A percentile compares a stretch with the other conserved stretches of the same genome.
These are phyloP conservation scores for Volvox africanus DNA, from an alignment of 139 green algal species.

Conservation along the genomic window DNA sequence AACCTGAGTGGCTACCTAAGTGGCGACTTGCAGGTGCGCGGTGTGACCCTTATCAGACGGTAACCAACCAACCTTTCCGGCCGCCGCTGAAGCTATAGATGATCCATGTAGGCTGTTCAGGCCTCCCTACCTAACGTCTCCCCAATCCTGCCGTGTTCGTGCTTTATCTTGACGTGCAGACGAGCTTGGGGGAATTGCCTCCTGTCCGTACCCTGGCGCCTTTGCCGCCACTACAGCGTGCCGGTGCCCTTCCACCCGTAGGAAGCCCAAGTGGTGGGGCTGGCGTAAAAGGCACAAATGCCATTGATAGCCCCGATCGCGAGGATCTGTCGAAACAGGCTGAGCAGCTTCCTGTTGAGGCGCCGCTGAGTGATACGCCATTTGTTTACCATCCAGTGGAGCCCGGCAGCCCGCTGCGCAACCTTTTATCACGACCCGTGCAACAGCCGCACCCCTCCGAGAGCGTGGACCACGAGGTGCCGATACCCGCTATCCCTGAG, in stretches of 20 bases:
- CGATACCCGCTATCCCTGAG: neutral
- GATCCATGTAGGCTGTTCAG: no score
- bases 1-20: conserved; percentile 35
- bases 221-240: neutral
- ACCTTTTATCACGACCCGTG: neutral
- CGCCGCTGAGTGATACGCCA: no score
- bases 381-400: neutral
- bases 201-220: neutral
- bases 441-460: neutral
- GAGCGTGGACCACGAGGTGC: neutral
- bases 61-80: no score
- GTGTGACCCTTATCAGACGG: no score
- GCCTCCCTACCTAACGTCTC: no score
- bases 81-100: no score
- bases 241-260: neutral
- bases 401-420: conserved; percentile 12
- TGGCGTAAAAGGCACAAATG: no score
- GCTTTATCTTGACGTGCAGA: neutral
- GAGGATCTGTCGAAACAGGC: no score
- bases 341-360: no score
- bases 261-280: neutral
- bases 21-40: conserved; percentile 23
- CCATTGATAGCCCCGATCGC: no score
- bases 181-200: neutral
- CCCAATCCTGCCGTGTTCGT: no score